Conservation (phyloP, 192 early-diverging fungal genomes). For the Fimicolochytrium jonesii region DNA sequence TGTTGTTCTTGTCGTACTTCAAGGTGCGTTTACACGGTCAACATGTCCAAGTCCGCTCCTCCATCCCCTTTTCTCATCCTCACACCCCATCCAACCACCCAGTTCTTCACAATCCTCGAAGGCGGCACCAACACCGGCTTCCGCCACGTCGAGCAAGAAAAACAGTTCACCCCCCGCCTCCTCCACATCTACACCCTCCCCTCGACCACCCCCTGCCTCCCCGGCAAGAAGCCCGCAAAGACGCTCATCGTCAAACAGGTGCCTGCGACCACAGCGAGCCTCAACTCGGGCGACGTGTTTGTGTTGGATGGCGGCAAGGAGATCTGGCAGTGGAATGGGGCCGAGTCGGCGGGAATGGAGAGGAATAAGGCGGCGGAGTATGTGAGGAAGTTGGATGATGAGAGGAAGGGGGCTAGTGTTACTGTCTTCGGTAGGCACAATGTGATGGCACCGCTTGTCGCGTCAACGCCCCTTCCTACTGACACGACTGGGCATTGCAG, state of each 20-base stretch:
- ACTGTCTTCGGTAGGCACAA: conserved; percentile 56
- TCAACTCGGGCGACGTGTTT: conserved; percentile 75
- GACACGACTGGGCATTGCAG: conserved; percentile 8
- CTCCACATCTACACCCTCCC: conserved; percentile 49
- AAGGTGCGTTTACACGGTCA: conserved; percentile 22
- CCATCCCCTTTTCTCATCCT: no score
- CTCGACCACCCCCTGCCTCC: conserved; percentile 22
- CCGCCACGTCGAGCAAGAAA: conserved; percentile 50
- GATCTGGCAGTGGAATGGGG: conserved; percentile 70
- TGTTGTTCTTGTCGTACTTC: conserved; percentile 68
- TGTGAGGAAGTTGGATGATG: conserved; percentile 51
- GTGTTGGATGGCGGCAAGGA: conserved; percentile 65
- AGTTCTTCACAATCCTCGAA: conserved; percentile 36
- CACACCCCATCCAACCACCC: no score
- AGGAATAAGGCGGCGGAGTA: conserved; percentile 68
- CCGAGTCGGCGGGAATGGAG: conserved; percentile 56
- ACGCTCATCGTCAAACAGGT: conserved; percentile 64
- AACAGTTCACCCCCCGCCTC: conserved; percentile 39
- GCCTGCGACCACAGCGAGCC: conserved; percentile 35
- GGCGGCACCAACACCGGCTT: conserved; percentile 75
- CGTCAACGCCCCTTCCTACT: background rate
- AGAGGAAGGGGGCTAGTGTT: conserved; percentile 58
- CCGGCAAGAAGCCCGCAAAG: conserved; percentile 16
- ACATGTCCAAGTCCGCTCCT: no score
- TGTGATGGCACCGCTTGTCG: background rate